Evolutionary conservation across 768 basidiomycete species (phyloP), one percentile per base, ranked within the genome.

Genomic region (Psilocybe azurescens): DNA sequence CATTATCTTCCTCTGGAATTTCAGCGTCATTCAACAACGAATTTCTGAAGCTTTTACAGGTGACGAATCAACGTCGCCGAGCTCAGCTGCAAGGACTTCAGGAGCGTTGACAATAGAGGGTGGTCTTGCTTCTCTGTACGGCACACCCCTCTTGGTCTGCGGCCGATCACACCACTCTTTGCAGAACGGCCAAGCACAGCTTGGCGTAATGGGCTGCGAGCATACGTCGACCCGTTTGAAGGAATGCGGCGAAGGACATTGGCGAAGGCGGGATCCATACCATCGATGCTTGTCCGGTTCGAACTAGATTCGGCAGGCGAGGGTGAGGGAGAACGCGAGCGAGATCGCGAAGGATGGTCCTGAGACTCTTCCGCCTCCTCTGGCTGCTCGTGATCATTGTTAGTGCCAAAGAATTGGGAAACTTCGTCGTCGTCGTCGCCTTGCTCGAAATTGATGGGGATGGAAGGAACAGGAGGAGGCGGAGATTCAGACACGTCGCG

Each of bases 251-350:
- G 85, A 49, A 94, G 85, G 13, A 93, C 81, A 61, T 91, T 91
- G 56, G 93, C 92, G 69, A 93, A 95, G 0, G 78, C 83, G 9
- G 94, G 94, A 63, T 95, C 94, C 90, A 95, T 92, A 48, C 92
- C 93, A 59, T 94, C 92, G 3, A 93, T 83, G 67, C 89, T 91
- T 5, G 85, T 85, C 38, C 88, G 81, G 67, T 90, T 90, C 3
- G 88, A 89, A 8, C 71, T 74, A 11, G 74, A 68, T 41, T 77
- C 58, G 8, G 49, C 53, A 8, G 64, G 58, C n/a, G 64, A 58
- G 1, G 82, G 80, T 2, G 82, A 83, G 29, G 67, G 67, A 13
- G 70, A 69, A 30, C 63, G 70, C 18, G 73, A 71, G 9, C 61
- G 69, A 3, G 52, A 54, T 39, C 29, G 67, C 67, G 56, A 58